phyloP scores from a whole-genome alignment of 257 asterid species.

The Hygrophila difformis region DNA sequence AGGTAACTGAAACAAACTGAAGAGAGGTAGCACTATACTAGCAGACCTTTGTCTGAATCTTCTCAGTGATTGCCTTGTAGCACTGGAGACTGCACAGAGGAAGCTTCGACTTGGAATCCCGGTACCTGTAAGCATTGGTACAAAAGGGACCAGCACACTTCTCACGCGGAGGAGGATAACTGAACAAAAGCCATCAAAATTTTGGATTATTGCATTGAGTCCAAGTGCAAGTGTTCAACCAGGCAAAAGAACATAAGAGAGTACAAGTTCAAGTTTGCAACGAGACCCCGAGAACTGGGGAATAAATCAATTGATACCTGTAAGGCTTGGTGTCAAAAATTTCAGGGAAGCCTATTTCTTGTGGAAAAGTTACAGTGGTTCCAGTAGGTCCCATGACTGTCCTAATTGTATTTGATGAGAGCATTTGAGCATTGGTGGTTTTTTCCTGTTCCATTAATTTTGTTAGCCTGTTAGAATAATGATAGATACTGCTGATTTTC shows the following conservation, averaged over 20 bases:
- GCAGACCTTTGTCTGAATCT: constrained; percentile 23
- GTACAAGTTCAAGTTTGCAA: too few relatives aligned
- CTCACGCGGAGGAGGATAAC: constrained; percentile 93
- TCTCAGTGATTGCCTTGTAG: constrained; percentile 68
- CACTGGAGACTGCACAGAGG: constrained; percentile 96
- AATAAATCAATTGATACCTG: constrained; percentile 29
- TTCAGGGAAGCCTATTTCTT: constrained; percentile 75
- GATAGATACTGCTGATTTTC: not conserved
- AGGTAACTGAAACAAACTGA: too few relatives aligned
- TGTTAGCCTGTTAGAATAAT: not conserved
- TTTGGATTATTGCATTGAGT: too few relatives aligned
- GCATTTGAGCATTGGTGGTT: constrained; percentile 57
- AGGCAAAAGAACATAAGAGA: too few relatives aligned
- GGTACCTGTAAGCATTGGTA: constrained; percentile 70
- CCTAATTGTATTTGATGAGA: constrained; percentile 59
- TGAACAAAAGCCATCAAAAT: constrained; percentile 17
- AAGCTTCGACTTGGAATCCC: constrained; percentile 84
- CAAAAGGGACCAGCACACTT: constrained; percentile 90
- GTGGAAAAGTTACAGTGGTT: constrained; percentile 72
- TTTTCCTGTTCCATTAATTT: constrained; percentile 44
- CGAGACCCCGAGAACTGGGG: not conserved
- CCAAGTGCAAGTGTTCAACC: too few relatives aligned
- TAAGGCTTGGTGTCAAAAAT: constrained; percentile 44
- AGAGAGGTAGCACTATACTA: too few relatives aligned
- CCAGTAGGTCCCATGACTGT: constrained; percentile 79